Conservation (phyloP, 345 rosid genomes). For the Sisymbrium altissimum region DNA sequence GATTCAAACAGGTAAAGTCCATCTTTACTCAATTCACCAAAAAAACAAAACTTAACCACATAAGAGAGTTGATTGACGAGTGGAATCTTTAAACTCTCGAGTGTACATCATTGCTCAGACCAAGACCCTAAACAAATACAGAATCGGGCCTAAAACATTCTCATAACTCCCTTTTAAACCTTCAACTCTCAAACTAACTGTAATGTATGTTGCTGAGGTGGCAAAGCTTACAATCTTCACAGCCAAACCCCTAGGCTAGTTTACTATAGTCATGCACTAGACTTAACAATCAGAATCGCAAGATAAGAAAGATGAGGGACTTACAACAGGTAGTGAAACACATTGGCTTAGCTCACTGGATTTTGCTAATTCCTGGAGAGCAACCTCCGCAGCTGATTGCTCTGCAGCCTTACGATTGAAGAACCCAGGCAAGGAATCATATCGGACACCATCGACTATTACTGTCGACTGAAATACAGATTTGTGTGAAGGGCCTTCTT, state of each 20-base stretch:
- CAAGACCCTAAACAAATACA: neutral
- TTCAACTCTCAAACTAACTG: neutral
- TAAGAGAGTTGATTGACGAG: neutral
- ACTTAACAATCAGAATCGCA: neutral
- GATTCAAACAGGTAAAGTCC: neutral
- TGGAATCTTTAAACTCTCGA: neutral
- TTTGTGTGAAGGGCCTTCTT: constrained; percentile 91
- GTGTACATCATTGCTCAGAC: neutral
- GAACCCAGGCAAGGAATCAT: constrained; percentile 80
- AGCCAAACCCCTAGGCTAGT: neutral
- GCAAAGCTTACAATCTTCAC: constrained; percentile 1
- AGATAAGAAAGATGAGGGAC: constrained; percentile 27
- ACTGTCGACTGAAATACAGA: constrained; percentile 73
- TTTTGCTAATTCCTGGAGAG: constrained; percentile 65
- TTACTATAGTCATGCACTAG: neutral
- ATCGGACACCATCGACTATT: constrained; percentile 53
- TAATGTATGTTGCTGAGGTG: neutral
- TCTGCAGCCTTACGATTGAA: constrained; percentile 94
- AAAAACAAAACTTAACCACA: neutral
- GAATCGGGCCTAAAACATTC: neutral
- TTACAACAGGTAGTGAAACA: constrained; percentile 77
- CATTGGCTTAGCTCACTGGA: constrained; percentile 46
- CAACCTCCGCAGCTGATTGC: constrained; percentile 96
- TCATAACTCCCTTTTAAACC: neutral
- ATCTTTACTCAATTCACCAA: neutral